Evolutionary conservation across 768 basidiomycete species (phyloP), one percentile per base, ranked within the genome.

Genomic region (Rhizopogon vinicolor): DNA sequence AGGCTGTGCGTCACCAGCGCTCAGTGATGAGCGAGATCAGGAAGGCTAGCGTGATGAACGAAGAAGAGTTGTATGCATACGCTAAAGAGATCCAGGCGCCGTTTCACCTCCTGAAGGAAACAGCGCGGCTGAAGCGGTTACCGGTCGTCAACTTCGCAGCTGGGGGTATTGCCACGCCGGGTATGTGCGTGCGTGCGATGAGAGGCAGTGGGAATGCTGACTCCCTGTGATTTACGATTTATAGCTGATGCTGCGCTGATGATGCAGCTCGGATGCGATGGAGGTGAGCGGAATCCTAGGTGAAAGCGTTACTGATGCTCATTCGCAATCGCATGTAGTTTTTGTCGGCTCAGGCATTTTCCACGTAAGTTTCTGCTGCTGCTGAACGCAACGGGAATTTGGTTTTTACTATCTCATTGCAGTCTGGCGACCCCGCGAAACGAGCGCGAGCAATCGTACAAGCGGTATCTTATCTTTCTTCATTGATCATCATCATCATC

Each of bases 281-380:
- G 95, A 77, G 89, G 94, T 94, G 65, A 59, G 85, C 70, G 14
- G 46, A 42, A 44, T 18, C 16, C 19, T 28, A 4, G 22, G 46
- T 14, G 12, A 40, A 25, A 44, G 42, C 53, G 3, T 31, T 10
- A 7, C 22, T 4, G 2, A n/a, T 53, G 14, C 44, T 33, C 60
- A 25, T 50, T 52, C 56, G 52, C 51, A 25, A 19, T 48, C 8
- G 44, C 58, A 53, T 54, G 37, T 67, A 91, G 96, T 99, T 33
- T 99, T 99, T 63, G 96, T 99, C 57, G 96, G 96, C 40, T 97
- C 94, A 18, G 96, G 96, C 46, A 95, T 98, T 67, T 98, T 97
- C 85, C 85, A 90, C 71, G 93, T 88, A 61, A 46, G 86, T 77
- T 39, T n/a, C 18, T 25, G 22, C 40, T 29, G 50, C n/a, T 25